phyloP scores from a whole-genome alignment of 345 rosid genomes.

The Populus euphratica region DNA sequence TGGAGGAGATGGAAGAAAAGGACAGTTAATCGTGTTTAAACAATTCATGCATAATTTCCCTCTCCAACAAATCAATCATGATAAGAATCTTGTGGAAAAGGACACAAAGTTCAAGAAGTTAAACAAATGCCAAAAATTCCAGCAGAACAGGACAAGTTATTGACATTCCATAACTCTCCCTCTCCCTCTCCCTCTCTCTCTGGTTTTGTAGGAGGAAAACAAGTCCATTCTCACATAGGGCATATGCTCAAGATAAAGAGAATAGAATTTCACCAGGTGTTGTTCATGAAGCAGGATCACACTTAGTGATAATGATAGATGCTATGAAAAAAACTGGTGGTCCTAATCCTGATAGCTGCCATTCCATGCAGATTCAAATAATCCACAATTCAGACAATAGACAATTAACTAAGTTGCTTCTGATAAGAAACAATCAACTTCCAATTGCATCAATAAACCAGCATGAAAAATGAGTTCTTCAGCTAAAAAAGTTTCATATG shows the following conservation, averaged over 20 bases:
- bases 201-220: background rate
- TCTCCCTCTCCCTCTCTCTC: background rate
- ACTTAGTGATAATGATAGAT: conserved; percentile 3
- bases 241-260: conserved; percentile 10
- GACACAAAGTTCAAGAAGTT: conserved; percentile 11
- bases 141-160: conserved; percentile 21
- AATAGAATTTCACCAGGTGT: conserved; percentile 7
- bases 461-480: conserved; percentile 1
- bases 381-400: background rate
- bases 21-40: background rate
- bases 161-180: conserved; percentile 9
- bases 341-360: background rate
- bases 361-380: conserved; percentile 2
- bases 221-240: conserved; percentile 16
- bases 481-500: conserved; percentile 2
- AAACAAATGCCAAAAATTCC: conserved; percentile 4
- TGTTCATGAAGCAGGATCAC: conserved; percentile 9
- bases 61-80: conserved; percentile 20
- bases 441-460: background rate
- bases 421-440: background rate
- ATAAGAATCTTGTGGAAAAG: conserved; percentile 26
- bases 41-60: background rate
- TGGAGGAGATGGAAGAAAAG: conserved; percentile 2
- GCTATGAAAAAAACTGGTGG: background rate
- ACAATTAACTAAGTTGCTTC: background rate